Evolutionary conservation across 352 stramenopile genomes (phyloP).

Genomic region (Phytophthora pisi): DNA sequence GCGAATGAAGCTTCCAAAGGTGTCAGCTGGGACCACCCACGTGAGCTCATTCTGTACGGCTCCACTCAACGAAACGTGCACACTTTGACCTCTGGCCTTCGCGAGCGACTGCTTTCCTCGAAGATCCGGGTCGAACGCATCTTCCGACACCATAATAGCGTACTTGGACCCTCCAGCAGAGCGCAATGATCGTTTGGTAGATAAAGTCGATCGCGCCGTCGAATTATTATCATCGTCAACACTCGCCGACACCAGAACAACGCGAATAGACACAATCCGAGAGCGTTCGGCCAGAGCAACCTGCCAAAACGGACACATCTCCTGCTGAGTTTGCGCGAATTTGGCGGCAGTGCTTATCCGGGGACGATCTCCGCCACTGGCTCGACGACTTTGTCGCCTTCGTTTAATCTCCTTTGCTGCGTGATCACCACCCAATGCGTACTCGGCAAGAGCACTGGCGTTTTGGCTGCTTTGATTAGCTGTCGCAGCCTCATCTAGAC

Average conservation of each 20-base stretch:
- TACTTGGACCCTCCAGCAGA: conserved; percentile 39
- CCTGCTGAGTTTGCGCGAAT: conserved; percentile 72
- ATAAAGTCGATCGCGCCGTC: conserved; percentile 11
- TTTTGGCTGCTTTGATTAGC: conserved; percentile 74
- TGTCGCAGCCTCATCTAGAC: conserved; percentile 33
- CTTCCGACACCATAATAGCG: conserved; percentile 55
- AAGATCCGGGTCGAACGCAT: conserved; percentile 63
- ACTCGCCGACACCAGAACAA: conserved; percentile 32
- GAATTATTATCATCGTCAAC: neutral
- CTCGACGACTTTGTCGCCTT: conserved; percentile 13
- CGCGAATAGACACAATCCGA: conserved; percentile 26
- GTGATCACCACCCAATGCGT: conserved; percentile 44
- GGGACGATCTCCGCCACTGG: conserved; percentile 8
- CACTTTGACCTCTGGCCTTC: conserved; percentile 56
- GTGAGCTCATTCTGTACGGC: conserved; percentile 34
- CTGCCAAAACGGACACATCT: conserved; percentile 84
- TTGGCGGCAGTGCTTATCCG: conserved; percentile 8
- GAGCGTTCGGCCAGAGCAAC: conserved; percentile 40
- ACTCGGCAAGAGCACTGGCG: conserved; percentile 48
- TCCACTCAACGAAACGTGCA: conserved; percentile 45
- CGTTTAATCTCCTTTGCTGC: conserved; percentile 15
- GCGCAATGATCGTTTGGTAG: conserved; percentile 2
- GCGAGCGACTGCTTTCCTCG: conserved; percentile 69
- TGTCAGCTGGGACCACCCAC: conserved; percentile 60
- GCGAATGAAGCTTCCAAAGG: conserved; percentile 60